Evolutionary conservation across 78 protist genomes (phyloP), one percentile per base, ranked within the genome.

Genomic region (Monosiga brevicollis): DNA sequence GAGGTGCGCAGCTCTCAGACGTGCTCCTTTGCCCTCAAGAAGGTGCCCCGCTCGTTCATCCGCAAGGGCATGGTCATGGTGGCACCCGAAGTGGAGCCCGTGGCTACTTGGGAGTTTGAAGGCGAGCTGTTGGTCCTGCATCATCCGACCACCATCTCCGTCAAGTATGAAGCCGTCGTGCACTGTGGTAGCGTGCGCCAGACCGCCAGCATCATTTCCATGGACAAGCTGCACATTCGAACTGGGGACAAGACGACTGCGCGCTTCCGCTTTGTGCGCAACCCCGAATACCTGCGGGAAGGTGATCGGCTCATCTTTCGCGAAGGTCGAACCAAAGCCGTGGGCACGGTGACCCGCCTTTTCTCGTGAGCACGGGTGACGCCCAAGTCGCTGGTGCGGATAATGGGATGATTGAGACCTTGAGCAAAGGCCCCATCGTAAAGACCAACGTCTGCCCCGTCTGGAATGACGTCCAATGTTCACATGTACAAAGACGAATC

Each of bases 1-100:
- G 22, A 88, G 29, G 96, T 92, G 36, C 36, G 76, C 29, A 94
- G 95, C 1, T 96, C 97, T 20, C 92, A 89, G 78, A 74, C 92
- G 0, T 95, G 94, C 35, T 74, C 91, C 34, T 39, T 95, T 55
- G 95, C 95, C 3, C 83, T 95, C 42, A 90, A 91, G 80, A 89
- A 90, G 79, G 80, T 92, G 42, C 88, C 89, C 87, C 86, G 91
- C 39, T 37, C 49, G 0, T 54, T 76, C 32, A 41, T 95, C 41
- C 84, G 98, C 73, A 94, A 94, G 84, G 97, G 96, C 38, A 95
- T 94, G 95, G 90, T 93, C n/a, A 73, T 94, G 10, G 24, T 90
- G 24, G 88, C 42, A 38, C 76, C 76, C 1, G 38, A 86, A 3
- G 82, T 43, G 0, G n/a, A 32, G 76, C 83, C 88, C 35, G 2